Base-by-base conservation (phyloP, 306 rosid genomes). In the Lupinus albus region DNA sequence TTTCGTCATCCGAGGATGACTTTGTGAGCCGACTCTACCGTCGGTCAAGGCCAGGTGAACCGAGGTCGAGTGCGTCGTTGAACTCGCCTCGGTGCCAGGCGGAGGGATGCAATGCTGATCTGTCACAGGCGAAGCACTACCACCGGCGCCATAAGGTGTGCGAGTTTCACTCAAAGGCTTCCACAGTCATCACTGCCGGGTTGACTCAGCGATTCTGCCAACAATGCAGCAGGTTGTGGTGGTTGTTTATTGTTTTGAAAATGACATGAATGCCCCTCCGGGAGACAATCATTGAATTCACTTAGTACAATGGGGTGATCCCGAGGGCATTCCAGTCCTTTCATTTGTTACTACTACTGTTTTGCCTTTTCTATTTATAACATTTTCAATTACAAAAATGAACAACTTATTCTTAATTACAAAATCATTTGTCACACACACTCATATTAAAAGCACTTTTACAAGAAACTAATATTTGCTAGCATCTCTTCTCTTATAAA, bases 191-290 rank as follows among this genome's bases (percentile, higher is more conserved):
- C 46, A 81, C 98, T 46, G 90, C 92, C 83, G 98, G 98, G 57
- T 70, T 92, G 84, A 92, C 98, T 78, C 98, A 92, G 89, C 92
- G 98, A 59, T 92, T 92, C 84, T 92, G 98, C 86, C 98, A 92
- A 71, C 98, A 92, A 83, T 92, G 98, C 69, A 92, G 98, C 98
- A 92, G 98, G 98, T 25, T 25, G 30, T 92, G 73, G 66, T 62
- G 1, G 45, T 53, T 0, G 11, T 14, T 14, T 4, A 12, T 11
- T 42, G 2, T 7, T 12, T 4, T 17, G 7, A 12, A 18, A 67
- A 35, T 59, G 70, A 72, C 87, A 4, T 5, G 15, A 67, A 21
- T 59, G 30, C 57, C 88, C 85, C 51, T 38, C 38, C 7, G 13
- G 9, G 18, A 46, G 18, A 70, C 79, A 87, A 85, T 76, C 71